Evolutionary conservation across 306 rosid species (phyloP).

Genomic region (Psophocarpus tetragonolobus): DNA sequence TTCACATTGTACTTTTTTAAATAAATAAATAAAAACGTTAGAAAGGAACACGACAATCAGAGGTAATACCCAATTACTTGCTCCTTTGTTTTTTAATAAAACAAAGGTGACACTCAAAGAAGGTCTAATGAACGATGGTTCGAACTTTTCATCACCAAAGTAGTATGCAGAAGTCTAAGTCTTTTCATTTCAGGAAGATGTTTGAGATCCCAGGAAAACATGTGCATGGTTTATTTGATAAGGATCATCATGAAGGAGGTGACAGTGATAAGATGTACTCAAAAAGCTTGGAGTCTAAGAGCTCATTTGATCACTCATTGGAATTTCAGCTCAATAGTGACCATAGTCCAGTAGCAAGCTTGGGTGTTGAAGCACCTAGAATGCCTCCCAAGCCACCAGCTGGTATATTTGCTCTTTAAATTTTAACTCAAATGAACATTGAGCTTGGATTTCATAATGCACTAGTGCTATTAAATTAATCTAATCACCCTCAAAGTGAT

Average conservation of each 20-base stretch:
- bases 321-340: slow-evolving; percentile 25
- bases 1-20: background rate
- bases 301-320: background rate
- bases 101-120: slow-evolving; percentile 25
- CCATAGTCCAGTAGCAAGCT: slow-evolving; percentile 25
- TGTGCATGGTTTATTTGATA: slow-evolving; percentile 55
- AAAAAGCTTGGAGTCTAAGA: slow-evolving; percentile 34
- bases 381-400: slow-evolving; percentile 43
- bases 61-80: background rate
- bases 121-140: slow-evolving; percentile 58
- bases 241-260: slow-evolving; percentile 37
- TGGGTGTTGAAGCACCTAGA: slow-evolving; percentile 24
- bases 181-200: slow-evolving; percentile 73
- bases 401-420: slow-evolving; percentile 38
- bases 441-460: background rate
- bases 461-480: background rate
- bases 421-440: background rate
- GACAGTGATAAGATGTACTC: slow-evolving; percentile 30
- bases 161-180: slow-evolving; percentile 62
- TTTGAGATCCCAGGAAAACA: slow-evolving; percentile 64
- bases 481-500: background rate
- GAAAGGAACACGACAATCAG: slow-evolving; percentile 24
- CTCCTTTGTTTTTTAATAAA: slow-evolving; percentile 28
- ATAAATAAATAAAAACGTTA: background rate
- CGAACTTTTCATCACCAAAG: slow-evolving; percentile 49